Evolutionary conservation across 257 asterid genomes (phyloP).

Genomic region (Cinchona pubescens): DNA sequence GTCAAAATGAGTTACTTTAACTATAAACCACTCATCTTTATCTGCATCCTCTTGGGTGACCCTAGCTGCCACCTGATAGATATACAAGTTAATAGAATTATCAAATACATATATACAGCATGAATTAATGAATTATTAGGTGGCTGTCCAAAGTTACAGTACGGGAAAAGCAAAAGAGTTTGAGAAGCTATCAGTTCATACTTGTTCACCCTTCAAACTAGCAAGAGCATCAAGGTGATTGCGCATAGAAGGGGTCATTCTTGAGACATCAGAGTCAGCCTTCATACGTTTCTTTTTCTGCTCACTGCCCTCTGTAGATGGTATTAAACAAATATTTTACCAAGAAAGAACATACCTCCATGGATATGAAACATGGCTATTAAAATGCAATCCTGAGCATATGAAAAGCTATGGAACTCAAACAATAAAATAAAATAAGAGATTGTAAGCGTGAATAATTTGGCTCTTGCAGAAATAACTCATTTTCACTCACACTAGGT

Average conservation of each 20-base stretch:
- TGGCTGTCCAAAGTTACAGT: no score
- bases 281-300: conserved; percentile 84
- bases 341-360: not conserved
- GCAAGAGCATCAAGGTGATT: conserved; percentile 75
- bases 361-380: not conserved
- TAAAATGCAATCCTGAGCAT: not conserved
- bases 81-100: conserved; percentile 11
- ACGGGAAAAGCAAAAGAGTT: not conserved
- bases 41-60: conserved; percentile 80
- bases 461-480: not conserved
- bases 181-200: conserved; percentile 25
- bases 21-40: conserved; percentile 96
- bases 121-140: not conserved
- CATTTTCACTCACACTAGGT: not conserved
- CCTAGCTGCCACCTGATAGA: conserved; percentile 86
- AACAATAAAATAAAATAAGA: not conserved
- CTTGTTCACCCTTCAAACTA: conserved; percentile 94
- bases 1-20: conserved; percentile 92
- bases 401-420: not conserved
- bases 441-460: not conserved
- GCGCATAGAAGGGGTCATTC: conserved; percentile 61
- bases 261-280: conserved; percentile 67
- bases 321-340: conserved; percentile 21
- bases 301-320: conserved; percentile 71
- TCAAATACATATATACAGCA: not conserved